Evolutionary conservation across 371 early-diverging fungal species (phyloP), one percentile per base, ranked within the genome.

Genomic region (Fennellomyces sp.): DNA sequence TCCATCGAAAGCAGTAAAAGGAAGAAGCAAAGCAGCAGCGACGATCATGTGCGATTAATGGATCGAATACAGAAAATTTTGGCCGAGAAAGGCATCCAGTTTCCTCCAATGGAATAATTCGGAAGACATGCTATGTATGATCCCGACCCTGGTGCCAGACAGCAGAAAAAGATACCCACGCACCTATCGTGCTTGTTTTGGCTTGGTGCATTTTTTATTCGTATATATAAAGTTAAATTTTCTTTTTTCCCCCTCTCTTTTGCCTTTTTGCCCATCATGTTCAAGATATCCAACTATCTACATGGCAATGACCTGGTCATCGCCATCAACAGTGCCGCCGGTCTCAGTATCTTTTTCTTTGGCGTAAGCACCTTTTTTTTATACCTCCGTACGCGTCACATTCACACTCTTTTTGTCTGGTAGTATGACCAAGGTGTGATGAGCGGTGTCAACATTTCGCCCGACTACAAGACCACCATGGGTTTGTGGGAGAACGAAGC

Each of bases 401-500:
- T 19, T 49, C 28, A 10, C 30, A 39, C n/a, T n/a, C n/a, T n/a
- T n/a, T n/a, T n/a, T n/a, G n/a, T n/a, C n/a, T n/a, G n/a, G n/a
- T 48, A 62, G 63, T 77, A 78, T 65, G 78, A 78, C 58, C 78
- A 78, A 65, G 78, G 78, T 45, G 78, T 78, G 0, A 78, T 78
- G 78, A 62, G 68, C 36, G 69, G 69, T 50, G 78, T 78, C 17
- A 77, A 77, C 42, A 65, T 74, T 19, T 68, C 74, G 2, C 69
- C 69, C 5, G 68, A 77, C 45, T 77, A 77, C 52, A 38, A 64
- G 5, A 11, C 59, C 3, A 17, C 67, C 2, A 77, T 77, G 78
- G 72, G 72, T 4, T 52, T 77, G 12, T 42, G 65, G 48, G 42
- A 57, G 8, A 77, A 77, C n/a, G 74, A 71, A 51, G 75, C 75